These are phyloP conservation scores for Orbilia javanica DNA, from an alignment of 2,329 filamentous ascomycete species.

Conservation along the genomic window DNA sequence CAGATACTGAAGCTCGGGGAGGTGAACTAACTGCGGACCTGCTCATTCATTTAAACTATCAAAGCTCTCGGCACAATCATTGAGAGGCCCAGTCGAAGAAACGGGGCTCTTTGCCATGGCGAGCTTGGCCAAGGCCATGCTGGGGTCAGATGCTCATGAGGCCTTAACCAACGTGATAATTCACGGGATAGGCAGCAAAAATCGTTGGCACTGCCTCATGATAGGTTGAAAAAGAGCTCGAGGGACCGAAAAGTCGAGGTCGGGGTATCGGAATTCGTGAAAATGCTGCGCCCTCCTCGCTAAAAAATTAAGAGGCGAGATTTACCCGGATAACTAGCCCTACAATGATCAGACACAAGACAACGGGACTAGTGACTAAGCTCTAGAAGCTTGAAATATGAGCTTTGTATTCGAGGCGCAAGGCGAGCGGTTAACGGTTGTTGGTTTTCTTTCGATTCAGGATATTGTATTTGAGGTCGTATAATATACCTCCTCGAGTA, in stretches of 20 bases:
- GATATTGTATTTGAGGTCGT: background rate
- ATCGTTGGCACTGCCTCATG: slow-evolving; percentile 12
- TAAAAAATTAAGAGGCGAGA: slow-evolving; percentile 28
- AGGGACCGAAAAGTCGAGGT: slow-evolving; percentile 18
- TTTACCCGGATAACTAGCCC: slow-evolving; percentile 4
- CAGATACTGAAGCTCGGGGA: slow-evolving; percentile 15
- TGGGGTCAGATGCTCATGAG: slow-evolving; percentile 41
- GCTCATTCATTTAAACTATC: slow-evolving; percentile 43
- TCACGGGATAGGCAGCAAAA: slow-evolving; percentile 39
- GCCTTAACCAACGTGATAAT: slow-evolving; percentile 17
- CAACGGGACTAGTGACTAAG: background rate
- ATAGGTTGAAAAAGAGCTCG: slow-evolving; percentile 2
- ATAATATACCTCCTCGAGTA: background rate
- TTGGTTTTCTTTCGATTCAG: background rate
- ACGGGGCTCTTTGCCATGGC: slow-evolving; percentile 25
- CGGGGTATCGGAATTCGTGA: slow-evolving; percentile 31
- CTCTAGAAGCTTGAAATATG: background rate
- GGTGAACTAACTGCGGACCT: slow-evolving; percentile 29
- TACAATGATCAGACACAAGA: background rate
- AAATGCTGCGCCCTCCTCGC: slow-evolving; percentile 53
- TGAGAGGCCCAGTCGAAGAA: slow-evolving; percentile 3
- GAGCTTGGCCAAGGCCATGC: slow-evolving; percentile 12
- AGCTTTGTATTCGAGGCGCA: slow-evolving; percentile 17
- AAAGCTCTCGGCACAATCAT: background rate
- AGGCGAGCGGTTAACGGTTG: background rate